These are phyloP conservation scores for Chrysanthemum lavandulifolium DNA, from an alignment of 129 eudicot species.

Conservation along the genomic window DNA sequence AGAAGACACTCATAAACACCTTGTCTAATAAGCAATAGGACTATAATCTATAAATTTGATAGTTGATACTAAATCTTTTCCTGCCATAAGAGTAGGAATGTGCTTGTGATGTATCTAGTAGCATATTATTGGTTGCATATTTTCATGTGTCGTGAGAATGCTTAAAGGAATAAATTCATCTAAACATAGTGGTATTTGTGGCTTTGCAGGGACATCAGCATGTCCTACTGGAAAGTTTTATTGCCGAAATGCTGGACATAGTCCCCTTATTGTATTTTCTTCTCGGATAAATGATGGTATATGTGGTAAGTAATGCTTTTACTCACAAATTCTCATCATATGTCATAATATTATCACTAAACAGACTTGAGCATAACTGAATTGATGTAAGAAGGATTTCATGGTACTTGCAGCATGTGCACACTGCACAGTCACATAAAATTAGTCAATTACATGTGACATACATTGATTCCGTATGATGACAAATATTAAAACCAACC, in stretches of 20 bases:
- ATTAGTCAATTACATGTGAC: no score
- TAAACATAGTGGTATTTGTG: conserved; percentile 16
- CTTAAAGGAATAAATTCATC: not conserved
- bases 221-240: conserved; percentile 83
- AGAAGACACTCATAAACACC: no score
- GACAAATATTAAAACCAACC: no score
- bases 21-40: no score
- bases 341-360: not conserved
- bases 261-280: conserved; percentile 59
- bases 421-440: no score
- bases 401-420: no score
- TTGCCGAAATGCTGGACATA: conserved; percentile 85
- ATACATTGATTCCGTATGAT: no score
- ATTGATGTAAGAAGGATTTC: no score
- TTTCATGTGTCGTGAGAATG: not conserved
- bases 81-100: conserved; percentile 11
- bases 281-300: conserved; percentile 95
- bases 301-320: conserved; percentile 56
- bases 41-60: conserved; percentile 15
- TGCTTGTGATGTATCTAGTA: not conserved
- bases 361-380: no score
- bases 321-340: not conserved
- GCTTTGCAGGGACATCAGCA: conserved; percentile 88
- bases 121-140: not conserved
- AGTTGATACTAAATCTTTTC: not conserved